Conservation (phyloP, 257 asterid genomes). For the Solanum rostratum region DNA sequence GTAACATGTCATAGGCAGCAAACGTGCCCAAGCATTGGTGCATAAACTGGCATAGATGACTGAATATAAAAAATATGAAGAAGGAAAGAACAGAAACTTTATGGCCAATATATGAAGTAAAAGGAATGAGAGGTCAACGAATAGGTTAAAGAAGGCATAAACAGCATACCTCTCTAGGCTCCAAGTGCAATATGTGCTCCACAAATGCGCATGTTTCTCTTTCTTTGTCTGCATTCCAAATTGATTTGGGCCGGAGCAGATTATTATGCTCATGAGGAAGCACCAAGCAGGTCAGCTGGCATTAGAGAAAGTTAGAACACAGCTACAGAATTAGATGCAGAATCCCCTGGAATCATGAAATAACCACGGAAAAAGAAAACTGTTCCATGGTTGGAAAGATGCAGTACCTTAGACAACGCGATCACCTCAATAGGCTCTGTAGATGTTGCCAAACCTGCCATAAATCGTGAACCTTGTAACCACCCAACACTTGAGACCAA, state of each 20-base stretch:
- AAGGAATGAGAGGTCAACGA: background rate
- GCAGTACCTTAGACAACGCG: constrained; percentile 68
- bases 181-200: constrained; percentile 74
- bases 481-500: background rate
- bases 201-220: constrained; percentile 54
- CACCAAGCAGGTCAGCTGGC: constrained; percentile 84
- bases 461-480: constrained; percentile 9
- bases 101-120: background rate
- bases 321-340: background rate
- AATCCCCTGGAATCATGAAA: background rate
- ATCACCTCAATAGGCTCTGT: constrained; percentile 62
- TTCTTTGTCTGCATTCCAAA: constrained; percentile 74
- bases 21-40: background rate
- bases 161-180: constrained; percentile 69
- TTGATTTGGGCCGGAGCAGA: constrained; percentile 63
- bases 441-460: constrained; percentile 56
- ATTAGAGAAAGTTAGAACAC: constrained; percentile 14
- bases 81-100: background rate
- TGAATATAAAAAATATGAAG: background rate
- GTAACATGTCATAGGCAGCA: background rate
- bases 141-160: background rate
- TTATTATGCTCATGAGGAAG: constrained; percentile 55
- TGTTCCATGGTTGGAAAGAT: background rate
- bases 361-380: background rate
- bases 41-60: background rate